Percentiles rank a stretch among this genome's conserved stretches.
Conservation (phyloP, 2,329 filamentous ascomycete genomes). For the Diplodia mutila region DNA sequence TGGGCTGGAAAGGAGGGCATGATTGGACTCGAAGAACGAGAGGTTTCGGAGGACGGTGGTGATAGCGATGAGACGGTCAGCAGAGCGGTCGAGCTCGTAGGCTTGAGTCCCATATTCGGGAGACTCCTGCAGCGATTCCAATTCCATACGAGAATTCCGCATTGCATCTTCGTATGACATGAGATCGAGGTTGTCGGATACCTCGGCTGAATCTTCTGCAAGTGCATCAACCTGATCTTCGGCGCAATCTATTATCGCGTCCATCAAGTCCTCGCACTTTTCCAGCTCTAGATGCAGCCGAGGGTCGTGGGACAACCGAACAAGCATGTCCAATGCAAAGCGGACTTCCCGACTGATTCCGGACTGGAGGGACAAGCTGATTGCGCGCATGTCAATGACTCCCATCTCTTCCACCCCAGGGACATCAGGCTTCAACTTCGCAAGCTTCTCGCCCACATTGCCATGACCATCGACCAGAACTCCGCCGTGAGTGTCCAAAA, state of each 20-base stretch:
- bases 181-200: constrained; percentile 83
- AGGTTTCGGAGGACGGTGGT: constrained; percentile 92
- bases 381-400: constrained; percentile 83
- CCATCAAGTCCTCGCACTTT: constrained; percentile 84
- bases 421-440: constrained; percentile 71
- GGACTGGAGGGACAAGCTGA: constrained; percentile 87
- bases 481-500: constrained; percentile 65
- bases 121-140: constrained; percentile 71
- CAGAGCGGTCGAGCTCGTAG: constrained; percentile 83
- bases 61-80: constrained; percentile 85
- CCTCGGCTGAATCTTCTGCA: constrained; percentile 81
- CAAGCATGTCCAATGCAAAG: constrained; percentile 82
- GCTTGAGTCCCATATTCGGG: constrained; percentile 74
- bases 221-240: constrained; percentile 85
- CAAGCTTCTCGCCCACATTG: constrained; percentile 68
- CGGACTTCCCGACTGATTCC: constrained; percentile 90
- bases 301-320: constrained; percentile 68
- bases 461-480: constrained; percentile 68
- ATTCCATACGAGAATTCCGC: constrained; percentile 75
- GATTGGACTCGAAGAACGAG: constrained; percentile 83
- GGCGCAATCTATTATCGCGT: constrained; percentile 85
- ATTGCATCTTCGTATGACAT: constrained; percentile 86
- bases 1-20: constrained; percentile 72
- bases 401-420: constrained; percentile 79
- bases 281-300: constrained; percentile 69